phyloP scores from a whole-genome alignment of 192 early-diverging fungal species.

The Chytriomyces sp. region DNA sequence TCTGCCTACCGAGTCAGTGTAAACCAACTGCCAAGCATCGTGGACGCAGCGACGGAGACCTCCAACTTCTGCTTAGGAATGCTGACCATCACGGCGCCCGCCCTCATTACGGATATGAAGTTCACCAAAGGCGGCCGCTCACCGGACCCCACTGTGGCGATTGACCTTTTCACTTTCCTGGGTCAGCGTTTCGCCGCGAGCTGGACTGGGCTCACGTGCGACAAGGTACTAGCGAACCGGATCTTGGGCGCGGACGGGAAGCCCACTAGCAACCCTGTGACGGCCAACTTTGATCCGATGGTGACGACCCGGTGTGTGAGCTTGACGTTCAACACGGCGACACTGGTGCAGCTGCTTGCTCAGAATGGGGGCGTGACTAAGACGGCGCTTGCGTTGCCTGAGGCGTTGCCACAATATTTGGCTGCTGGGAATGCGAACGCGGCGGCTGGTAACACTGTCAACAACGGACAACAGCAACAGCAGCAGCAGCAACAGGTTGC shows the following conservation, averaged over 20 bases:
- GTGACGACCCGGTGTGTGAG: too few species aligned
- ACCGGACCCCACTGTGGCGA: constrained; percentile 15
- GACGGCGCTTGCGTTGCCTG: neutral
- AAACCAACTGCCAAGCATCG: constrained; percentile 11
- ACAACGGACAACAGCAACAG: too few species aligned
- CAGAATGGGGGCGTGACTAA: constrained; percentile 5
- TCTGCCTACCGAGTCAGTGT: constrained; percentile 24
- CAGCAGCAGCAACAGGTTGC: too few species aligned
- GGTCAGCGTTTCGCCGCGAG: constrained; percentile 9
- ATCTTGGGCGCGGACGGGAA: neutral
- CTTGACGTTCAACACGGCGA: constrained; percentile 16
- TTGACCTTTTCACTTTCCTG: constrained; percentile 25
- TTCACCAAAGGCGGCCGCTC: neutral
- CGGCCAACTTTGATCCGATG: too few species aligned
- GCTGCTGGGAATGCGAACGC: too few species aligned
- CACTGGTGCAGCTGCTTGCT: neutral
- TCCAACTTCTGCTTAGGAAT: neutral
- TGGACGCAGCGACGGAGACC: neutral
- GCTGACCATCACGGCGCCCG: constrained; percentile 3
- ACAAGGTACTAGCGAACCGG: constrained; percentile 3
- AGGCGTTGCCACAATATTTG: neutral
- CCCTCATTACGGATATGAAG: constrained; percentile 12
- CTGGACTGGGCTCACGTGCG: constrained; percentile 5
- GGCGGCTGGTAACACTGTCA: too few species aligned
- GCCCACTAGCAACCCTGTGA: neutral